Evolutionary conservation across 768 basidiomycete species (phyloP).

Genomic region (Suillus spraguei): DNA sequence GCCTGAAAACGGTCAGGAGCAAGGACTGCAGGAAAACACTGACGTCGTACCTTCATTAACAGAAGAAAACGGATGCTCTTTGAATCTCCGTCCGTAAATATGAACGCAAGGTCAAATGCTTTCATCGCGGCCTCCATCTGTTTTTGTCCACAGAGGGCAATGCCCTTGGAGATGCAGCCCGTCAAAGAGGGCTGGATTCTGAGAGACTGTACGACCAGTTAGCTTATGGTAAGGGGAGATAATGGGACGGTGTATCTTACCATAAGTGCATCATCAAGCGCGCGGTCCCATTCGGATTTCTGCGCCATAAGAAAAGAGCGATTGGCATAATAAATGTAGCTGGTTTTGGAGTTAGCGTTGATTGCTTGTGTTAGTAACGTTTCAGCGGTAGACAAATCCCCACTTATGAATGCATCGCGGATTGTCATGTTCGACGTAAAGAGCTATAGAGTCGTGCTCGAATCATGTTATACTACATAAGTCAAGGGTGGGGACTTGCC

Average conservation of each 20-base stretch:
- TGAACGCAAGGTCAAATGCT: conserved; percentile 4
- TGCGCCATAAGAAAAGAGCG: conserved; percentile 1
- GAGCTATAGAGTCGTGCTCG: neutral
- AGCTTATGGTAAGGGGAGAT: neutral
- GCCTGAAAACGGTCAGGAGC: neutral
- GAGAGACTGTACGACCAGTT: neutral
- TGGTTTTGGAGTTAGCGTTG: neutral
- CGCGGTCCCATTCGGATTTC: neutral
- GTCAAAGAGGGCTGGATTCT: neutral
- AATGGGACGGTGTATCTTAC: neutral
- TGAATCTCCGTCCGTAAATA: neutral
- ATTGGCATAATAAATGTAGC: neutral
- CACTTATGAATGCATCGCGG: neutral
- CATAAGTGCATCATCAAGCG: neutral
- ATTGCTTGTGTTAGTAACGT: neutral
- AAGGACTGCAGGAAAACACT: neutral
- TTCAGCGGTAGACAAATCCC: neutral
- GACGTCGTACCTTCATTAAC: neutral
- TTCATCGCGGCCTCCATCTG: neutral
- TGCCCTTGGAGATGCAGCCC: neutral
- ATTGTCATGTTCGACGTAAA: neutral
- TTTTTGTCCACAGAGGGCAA: conserved; percentile 4
- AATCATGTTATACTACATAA: neutral
- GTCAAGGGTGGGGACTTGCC: neutral
- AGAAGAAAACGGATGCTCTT: neutral